A percentile compares a stretch with the other conserved stretches of the same genome.
These are phyloP conservation scores for Cyberlindnera xishuangbannaensis DNA, from an alignment of 805 yeast genomes.

Conservation along the genomic window DNA sequence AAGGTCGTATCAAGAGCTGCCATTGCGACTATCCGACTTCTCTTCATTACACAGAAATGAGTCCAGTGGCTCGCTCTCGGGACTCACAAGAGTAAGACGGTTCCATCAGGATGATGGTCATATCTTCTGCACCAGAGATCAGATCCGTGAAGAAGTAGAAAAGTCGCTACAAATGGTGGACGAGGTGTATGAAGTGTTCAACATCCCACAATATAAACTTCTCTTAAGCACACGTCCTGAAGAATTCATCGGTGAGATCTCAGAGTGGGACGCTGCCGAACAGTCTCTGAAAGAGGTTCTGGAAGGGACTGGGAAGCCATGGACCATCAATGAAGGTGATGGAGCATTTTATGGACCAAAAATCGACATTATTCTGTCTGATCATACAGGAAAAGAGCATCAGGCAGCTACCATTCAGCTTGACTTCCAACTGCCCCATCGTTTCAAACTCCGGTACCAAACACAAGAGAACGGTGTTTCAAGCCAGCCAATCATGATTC, in stretches of 20 bases:
- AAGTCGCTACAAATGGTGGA: constrained; percentile 69
- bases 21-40: constrained; percentile 81
- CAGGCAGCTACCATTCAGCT: constrained; percentile 95
- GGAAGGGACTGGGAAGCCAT: constrained; percentile 44
- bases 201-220: constrained; percentile 43
- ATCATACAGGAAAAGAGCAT: constrained; percentile 73
- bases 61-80: constrained; percentile 89
- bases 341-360: constrained; percentile 97
- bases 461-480: constrained; percentile 41
- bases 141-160: constrained; percentile 67
- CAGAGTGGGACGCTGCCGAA: constrained; percentile 85
- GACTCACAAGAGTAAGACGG: constrained; percentile 86
- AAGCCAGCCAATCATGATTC: constrained; percentile 87
- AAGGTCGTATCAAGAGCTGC: constrained; percentile 80
- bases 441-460: constrained; percentile 71
- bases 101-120: constrained; percentile 99
- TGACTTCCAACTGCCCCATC: constrained; percentile 88
- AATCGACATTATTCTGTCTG: constrained; percentile 79
- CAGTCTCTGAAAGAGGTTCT: constrained; percentile 53
- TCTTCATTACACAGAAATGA: constrained; percentile 92
- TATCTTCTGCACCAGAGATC: constrained; percentile 79
- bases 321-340: constrained; percentile 84
- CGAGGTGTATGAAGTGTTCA: constrained; percentile 61
- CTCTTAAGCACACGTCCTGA: constrained; percentile 85
- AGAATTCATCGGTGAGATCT: constrained; percentile 67